Evolutionary conservation across 192 early-diverging fungal species (phyloP), one percentile per base, ranked within the genome.

Genomic region (Backusella tarrabulga): DNA sequence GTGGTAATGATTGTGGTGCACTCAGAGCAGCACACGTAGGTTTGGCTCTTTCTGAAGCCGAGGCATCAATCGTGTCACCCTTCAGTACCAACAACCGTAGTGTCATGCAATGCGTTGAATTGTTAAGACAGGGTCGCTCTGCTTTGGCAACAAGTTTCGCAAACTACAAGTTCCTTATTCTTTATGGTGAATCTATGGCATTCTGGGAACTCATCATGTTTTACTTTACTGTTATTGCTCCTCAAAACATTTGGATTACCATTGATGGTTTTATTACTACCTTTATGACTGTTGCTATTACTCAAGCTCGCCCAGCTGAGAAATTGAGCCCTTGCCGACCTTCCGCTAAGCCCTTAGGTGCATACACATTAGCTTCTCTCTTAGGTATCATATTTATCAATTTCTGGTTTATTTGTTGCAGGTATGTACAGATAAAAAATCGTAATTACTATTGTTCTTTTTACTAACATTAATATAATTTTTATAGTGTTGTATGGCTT

Each of bases 1-100:
- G 93, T 80, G 92, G 92, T 32, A 95, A 95, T 83, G 94, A 95
- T 81, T 91, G 92, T 73, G 94, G 92, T 63, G 94, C 94, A 6
- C 78, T 95, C 67, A 88, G 93, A 12, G 91, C 91, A 1, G 90
- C 93, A 1, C 94, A 95, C 80, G 93, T 91, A 17, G 94, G 94
- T 21, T 73, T 95, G 6, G 94, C 94, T 14, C 83, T 95, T 52
- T 91, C 90, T 17, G 92, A 92, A 73, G 85, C 93, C 63, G 93
- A 94, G 72, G 90, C 92, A 12, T 94, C 92, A 34, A 94, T 95
- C 68, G 94, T 95, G 23, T 90, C 94, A n/a, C 94, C 93, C 71
- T 95, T 95, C 77, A 90, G 90, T 46, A 88, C 89, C 54, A 85
- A 83, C 69, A 79, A 81, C 19, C 73, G 88, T 42, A 89, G 88